Base-by-base conservation (phyloP, 2,329 filamentous ascomycete species). In the Penicillium olsonii region DNA sequence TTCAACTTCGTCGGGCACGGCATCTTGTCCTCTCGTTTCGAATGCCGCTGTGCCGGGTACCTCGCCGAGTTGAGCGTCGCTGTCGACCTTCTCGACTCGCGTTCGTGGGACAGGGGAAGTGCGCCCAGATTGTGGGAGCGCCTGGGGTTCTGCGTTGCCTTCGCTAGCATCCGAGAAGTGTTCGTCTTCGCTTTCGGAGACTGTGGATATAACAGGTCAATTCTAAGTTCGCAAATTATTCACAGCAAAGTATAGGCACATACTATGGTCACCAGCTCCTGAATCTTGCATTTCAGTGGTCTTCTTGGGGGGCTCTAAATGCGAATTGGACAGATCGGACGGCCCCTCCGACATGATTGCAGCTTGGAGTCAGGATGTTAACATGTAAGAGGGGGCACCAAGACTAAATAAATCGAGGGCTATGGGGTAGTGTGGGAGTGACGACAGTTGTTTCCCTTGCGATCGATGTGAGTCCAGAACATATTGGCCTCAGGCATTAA, bases 121-220 rank as follows among this genome's bases (percentile, higher is more conserved):
- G 56, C 70, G 66, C 56, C 73, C 67, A 44, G 75, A 74, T 42
- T 64, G 63, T 63, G 63, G 60, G 54, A 61, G 66, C 55, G 66
- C 69, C 53, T 59, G 56, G 49, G 66, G 62, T 62, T 56, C 61
- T 26, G 59, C 53, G 38, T 70, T 69, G 59, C 81, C 83, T 73
- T 86, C 84, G 37, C 77, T 81, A 48, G 84, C 84, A 63, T 86
- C 84, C 39, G 83, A 84, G 67, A 86, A 87, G 68, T 85, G 81
- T 54, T 86, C 84, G 41, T 82, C 75, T 42, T 75, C 79, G 51
- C 78, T 79, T 50, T 78, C 78, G 34, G 78, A 79, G 39, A 67
- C 74, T 65, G 72, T 68, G 64, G 27, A 35, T 12, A 22, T 10
- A 12, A 7, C 9, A 24, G n/a, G 22, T 44, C 20, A 40, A 26